Conservation (phyloP, 192 early-diverging fungal species). For the Podila clonocystis region DNA sequence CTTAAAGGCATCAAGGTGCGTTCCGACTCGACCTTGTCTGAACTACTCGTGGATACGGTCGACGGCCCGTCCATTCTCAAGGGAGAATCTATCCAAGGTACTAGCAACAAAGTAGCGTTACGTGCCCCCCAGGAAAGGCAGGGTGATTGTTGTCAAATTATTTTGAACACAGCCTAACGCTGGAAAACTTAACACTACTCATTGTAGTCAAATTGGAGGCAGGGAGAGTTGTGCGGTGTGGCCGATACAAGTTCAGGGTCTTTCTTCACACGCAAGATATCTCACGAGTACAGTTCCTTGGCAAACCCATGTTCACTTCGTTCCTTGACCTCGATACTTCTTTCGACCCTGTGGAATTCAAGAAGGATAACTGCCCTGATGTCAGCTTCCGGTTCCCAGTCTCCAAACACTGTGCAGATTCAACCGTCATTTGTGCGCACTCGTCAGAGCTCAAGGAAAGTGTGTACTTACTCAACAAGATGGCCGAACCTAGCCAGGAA, state of each 20-base stretch:
- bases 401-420: neutral
- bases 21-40: slow-evolving; percentile 39
- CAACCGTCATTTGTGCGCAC: slow-evolving; percentile 18
- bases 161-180: neutral
- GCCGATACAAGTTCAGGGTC: slow-evolving; percentile 30
- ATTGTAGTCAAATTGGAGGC: slow-evolving; percentile 26
- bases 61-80: slow-evolving; percentile 13
- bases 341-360: slow-evolving; percentile 10
- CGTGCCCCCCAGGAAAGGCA: neutral
- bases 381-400: slow-evolving; percentile 27
- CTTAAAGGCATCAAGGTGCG: slow-evolving; percentile 27
- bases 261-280: slow-evolving; percentile 29
- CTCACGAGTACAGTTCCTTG: neutral
- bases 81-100: slow-evolving; percentile 26
- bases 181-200: neutral
- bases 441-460: slow-evolving; percentile 13
- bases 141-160: neutral
- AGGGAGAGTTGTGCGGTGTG: slow-evolving; percentile 12
- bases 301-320: slow-evolving; percentile 6
- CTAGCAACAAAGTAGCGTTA: neutral
- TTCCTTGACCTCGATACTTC: slow-evolving; percentile 27
- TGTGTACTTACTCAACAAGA: slow-evolving; percentile 11
- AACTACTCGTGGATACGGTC: slow-evolving; percentile 5
- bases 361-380: slow-evolving; percentile 1
- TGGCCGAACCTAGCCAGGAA: neutral